phyloP scores from a whole-genome alignment of 495 filamentous ascomycete genomes.

The Talaromyces borbonicus region DNA sequence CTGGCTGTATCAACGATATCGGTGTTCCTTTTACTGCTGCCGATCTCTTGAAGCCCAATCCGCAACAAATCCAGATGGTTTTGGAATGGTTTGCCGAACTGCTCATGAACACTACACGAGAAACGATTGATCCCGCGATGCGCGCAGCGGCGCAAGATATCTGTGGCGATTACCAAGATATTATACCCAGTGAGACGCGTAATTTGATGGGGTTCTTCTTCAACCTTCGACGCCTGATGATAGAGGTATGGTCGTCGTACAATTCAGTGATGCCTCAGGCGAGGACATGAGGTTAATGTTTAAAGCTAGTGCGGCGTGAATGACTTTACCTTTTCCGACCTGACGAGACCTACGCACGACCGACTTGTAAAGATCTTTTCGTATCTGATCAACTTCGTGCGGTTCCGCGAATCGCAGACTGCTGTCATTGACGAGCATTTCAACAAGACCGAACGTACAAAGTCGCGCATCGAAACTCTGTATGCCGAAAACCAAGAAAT shows the following conservation, averaged over 20 bases:
- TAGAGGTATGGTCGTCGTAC: slow-evolving; percentile 41
- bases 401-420: slow-evolving; percentile 87
- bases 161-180: slow-evolving; percentile 68
- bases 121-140: slow-evolving; percentile 91
- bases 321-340: slow-evolving; percentile 86
- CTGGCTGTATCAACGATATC: slow-evolving; percentile 93
- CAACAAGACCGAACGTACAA: slow-evolving; percentile 77
- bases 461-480: slow-evolving; percentile 76
- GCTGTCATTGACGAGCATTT: slow-evolving; percentile 81
- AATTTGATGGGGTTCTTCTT: slow-evolving; percentile 91
- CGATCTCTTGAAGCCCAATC: slow-evolving; percentile 87
- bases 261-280: not conserved
- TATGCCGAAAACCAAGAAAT: slow-evolving; percentile 78
- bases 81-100: slow-evolving; percentile 96
- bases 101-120: slow-evolving; percentile 80
- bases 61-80: slow-evolving; percentile 87
- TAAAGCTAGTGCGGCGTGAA: slow-evolving; percentile 66
- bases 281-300: slow-evolving; percentile 7
- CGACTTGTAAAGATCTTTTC: slow-evolving; percentile 86
- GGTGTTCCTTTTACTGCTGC: slow-evolving; percentile 79
- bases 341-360: slow-evolving; percentile 79
- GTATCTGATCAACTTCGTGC: slow-evolving; percentile 95
- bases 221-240: slow-evolving; percentile 62
- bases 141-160: slow-evolving; percentile 78
- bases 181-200: slow-evolving; percentile 76